phyloP scores from a whole-genome alignment of 805 yeast genomes.

The Ogataea pignaliae region DNA sequence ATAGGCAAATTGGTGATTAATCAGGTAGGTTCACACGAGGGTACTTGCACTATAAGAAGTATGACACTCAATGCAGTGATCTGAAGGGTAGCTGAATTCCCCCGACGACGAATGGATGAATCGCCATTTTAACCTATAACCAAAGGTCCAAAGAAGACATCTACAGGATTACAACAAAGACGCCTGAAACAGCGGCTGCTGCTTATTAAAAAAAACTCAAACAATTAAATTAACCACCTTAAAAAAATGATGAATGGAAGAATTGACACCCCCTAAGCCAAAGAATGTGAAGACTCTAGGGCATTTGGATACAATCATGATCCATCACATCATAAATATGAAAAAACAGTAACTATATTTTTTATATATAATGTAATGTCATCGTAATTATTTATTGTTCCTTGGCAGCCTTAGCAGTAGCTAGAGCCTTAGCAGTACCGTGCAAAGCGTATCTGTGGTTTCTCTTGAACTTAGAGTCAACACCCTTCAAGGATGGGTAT shows the following conservation, averaged over 20 bases:
- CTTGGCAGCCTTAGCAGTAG: slow-evolving; percentile 49
- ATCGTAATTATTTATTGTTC: slow-evolving; percentile 2
- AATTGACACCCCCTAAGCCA: too few relatives aligned
- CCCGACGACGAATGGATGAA: too few relatives aligned
- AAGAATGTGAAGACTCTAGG: neutral
- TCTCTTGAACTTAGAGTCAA: slow-evolving; percentile 98
- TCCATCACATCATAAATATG: neutral
- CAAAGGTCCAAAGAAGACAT: too few relatives aligned
- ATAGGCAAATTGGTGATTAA: too few relatives aligned
- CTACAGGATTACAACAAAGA: neutral
- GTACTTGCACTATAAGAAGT: too few relatives aligned
- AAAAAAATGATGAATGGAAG: neutral
- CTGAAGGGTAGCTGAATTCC: too few relatives aligned
- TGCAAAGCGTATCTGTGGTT: slow-evolving; percentile 99
- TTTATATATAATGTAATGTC: neutral
- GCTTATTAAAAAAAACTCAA: too few relatives aligned
- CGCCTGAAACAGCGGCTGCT: too few relatives aligned
- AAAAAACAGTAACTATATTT: neutral
- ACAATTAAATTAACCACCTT: neutral
- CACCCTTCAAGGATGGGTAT: slow-evolving; percentile 98
- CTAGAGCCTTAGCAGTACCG: slow-evolving; percentile 94
- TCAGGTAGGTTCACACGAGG: too few relatives aligned
- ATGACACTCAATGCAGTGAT: too few relatives aligned
- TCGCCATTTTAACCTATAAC: too few relatives aligned
- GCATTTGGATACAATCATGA: neutral